These are phyloP conservation scores for Handroanthus guayacan DNA, from an alignment of 257 asterid species.

Conservation along the genomic window DNA sequence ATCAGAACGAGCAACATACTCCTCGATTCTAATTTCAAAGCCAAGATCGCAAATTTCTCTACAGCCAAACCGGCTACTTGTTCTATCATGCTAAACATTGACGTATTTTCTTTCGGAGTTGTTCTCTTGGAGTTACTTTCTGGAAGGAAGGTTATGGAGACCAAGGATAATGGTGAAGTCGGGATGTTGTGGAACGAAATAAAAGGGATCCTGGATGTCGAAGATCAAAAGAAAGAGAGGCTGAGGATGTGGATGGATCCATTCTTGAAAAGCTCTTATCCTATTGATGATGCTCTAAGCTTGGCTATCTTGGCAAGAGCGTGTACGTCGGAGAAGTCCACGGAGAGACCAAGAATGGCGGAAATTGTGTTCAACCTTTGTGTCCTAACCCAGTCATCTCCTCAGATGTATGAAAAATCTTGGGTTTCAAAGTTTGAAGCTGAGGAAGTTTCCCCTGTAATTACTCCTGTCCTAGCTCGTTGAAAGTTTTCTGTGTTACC, in stretches of 20 bases:
- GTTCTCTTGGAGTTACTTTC: conserved; percentile 75
- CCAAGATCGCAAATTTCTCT: conserved; percentile 75
- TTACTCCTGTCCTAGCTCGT: conserved; percentile 60
- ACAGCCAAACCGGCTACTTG: conserved; percentile 54
- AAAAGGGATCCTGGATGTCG: conserved; percentile 56
- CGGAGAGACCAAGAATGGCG: conserved; percentile 70
- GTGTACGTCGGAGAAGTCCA: conserved; percentile 63
- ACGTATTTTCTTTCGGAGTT: conserved; percentile 77
- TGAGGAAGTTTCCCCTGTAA: conserved; percentile 55
- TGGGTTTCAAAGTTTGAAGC: conserved; percentile 52
- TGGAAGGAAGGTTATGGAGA: conserved; percentile 64
- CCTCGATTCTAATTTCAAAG: conserved; percentile 68
- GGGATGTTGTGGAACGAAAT: conserved; percentile 68
- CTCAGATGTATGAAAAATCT: conserved; percentile 48
- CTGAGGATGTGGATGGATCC: conserved; percentile 80
- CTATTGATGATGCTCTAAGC: conserved; percentile 68
- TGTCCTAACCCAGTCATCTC: conserved; percentile 63
- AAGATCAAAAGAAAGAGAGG: conserved; percentile 58
- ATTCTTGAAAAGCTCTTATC: conserved; percentile 42
- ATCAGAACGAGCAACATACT: conserved; percentile 67
- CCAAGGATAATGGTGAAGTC: conserved; percentile 54
- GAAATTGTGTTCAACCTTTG: conserved; percentile 71
- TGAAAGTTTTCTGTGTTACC: conserved; percentile 26
- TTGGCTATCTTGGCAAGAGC: conserved; percentile 71
- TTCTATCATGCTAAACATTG: conserved; percentile 57